A percentile compares a stretch with the other conserved stretches of the same genome.
These are phyloP conservation scores for Aspergillus panamensis DNA, from an alignment of 495 filamentous ascomycete species.

Conservation along the genomic window DNA sequence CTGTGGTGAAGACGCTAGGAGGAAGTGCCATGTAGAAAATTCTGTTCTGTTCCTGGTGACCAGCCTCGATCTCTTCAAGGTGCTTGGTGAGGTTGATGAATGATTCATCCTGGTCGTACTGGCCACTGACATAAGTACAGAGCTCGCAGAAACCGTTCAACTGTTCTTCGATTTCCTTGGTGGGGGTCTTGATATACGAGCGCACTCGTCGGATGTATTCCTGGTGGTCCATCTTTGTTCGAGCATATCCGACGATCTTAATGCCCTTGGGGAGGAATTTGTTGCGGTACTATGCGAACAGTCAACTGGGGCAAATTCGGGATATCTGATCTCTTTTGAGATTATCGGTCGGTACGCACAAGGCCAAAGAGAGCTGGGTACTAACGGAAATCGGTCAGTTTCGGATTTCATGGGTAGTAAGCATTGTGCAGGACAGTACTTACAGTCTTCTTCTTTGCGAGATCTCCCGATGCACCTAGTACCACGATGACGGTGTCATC, in stretches of 20 bases:
- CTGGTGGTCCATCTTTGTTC: slow-evolving; percentile 98
- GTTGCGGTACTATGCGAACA: slow-evolving; percentile 74
- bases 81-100: slow-evolving; percentile 87
- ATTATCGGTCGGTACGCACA: slow-evolving; percentile 54
- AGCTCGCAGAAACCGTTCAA: slow-evolving; percentile 81
- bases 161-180: slow-evolving; percentile 95
- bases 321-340: not conserved
- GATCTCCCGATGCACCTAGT: slow-evolving; percentile 93
- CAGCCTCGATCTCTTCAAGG: slow-evolving; percentile 81
- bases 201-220: slow-evolving; percentile 92
- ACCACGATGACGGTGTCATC: slow-evolving; percentile 98
- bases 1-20: slow-evolving; percentile 95
- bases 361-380: slow-evolving; percentile 98
- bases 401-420: not conserved
- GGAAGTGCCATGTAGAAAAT: slow-evolving; percentile 99
- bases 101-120: slow-evolving; percentile 96
- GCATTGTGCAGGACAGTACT: slow-evolving; percentile 30
- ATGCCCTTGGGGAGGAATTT: slow-evolving; percentile 98
- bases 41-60: slow-evolving; percentile 77
- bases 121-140: slow-evolving; percentile 91
- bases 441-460: slow-evolving; percentile 99
- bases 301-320: slow-evolving; percentile 22
- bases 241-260: slow-evolving; percentile 96
- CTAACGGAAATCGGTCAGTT: slow-evolving; percentile 45
- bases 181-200: slow-evolving; percentile 98